These are phyloP conservation scores for Wickerhamiella nectarea DNA, from an alignment of 805 yeast genomes.

Conservation along the genomic window DNA sequence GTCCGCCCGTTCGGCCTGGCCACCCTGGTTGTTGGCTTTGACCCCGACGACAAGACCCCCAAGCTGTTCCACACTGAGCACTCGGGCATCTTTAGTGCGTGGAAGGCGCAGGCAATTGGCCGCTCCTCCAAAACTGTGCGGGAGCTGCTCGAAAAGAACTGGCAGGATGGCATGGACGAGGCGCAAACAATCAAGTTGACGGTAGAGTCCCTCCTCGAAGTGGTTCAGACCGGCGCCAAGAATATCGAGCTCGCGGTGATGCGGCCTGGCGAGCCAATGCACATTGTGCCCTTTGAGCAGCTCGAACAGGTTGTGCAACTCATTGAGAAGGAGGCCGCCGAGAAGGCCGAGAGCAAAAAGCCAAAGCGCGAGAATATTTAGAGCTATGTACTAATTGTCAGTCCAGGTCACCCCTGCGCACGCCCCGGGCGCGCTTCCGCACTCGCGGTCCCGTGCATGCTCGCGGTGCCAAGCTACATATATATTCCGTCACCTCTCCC, in stretches of 20 bases:
- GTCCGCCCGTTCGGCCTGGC: slow-evolving; percentile 96
- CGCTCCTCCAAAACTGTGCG: slow-evolving; percentile 89
- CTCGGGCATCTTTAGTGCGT: slow-evolving; percentile 89
- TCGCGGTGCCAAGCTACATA: neutral
- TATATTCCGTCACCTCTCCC: neutral
- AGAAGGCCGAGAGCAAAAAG: slow-evolving; percentile 43
- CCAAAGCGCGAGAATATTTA: slow-evolving; percentile 3
- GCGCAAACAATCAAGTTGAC: slow-evolving; percentile 70
- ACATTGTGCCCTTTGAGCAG: slow-evolving; percentile 49
- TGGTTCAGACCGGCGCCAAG: slow-evolving; percentile 94
- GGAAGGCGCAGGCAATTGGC: slow-evolving; percentile 98
- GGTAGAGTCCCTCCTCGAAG: slow-evolving; percentile 78
- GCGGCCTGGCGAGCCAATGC: slow-evolving; percentile 51
- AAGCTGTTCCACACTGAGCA: slow-evolving; percentile 92
- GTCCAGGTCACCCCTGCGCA: too few species aligned
- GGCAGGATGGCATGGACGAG: slow-evolving; percentile 43
- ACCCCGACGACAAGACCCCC: slow-evolving; percentile 68
- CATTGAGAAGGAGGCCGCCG: slow-evolving; percentile 78
- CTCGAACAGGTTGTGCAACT: slow-evolving; percentile 62
- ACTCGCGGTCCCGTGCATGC: too few species aligned
- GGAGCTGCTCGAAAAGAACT: slow-evolving; percentile 86
- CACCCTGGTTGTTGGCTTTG: slow-evolving; percentile 91
- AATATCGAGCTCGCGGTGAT: slow-evolving; percentile 87
- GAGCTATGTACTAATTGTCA: too few species aligned
- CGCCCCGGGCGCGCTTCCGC: too few species aligned